Conservation (phyloP, 305 asterid genomes). For the Andrographis paniculata region DNA sequence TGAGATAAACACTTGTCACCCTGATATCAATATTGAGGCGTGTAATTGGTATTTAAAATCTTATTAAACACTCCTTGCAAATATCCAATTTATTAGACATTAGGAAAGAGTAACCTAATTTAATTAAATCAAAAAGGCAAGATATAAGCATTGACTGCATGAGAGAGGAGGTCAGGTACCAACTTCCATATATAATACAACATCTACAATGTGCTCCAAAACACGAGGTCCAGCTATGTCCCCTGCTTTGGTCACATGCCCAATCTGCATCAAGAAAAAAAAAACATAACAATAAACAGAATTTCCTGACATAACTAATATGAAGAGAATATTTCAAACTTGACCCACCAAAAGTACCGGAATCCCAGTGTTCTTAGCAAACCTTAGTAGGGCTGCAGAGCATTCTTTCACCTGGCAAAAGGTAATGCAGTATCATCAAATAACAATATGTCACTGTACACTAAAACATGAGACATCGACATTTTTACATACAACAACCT, state of each 20-base stretch:
- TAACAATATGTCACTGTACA: background rate
- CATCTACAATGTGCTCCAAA: constrained; percentile 95
- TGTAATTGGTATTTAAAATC: no score
- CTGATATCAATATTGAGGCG: constrained; percentile 29
- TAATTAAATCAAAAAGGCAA: no score
- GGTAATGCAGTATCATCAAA: constrained; percentile 19
- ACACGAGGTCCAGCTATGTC: constrained; percentile 98
- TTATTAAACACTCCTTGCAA: no score
- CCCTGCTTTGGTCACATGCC: constrained; percentile 93
- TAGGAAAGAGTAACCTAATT: no score
- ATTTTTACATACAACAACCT: no score
- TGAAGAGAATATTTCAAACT: constrained; percentile 3
- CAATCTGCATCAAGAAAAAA: constrained; percentile 43
- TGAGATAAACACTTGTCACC: constrained; percentile 87
- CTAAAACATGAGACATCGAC: no score
- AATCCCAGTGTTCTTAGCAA: constrained; percentile 78
- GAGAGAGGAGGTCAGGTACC: constrained; percentile 13
- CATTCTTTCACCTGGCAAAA: constrained; percentile 82
- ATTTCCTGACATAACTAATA: background rate
- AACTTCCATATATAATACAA: constrained; percentile 68
- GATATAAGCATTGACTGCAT: no score
- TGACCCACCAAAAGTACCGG: constrained; percentile 77
- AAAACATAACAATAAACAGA: constrained; percentile 14
- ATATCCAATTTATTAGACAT: no score
- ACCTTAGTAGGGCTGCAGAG: constrained; percentile 82